Evolutionary conservation across 169 alveolate species (phyloP).

Genomic region (Theileria orientalis): DNA sequence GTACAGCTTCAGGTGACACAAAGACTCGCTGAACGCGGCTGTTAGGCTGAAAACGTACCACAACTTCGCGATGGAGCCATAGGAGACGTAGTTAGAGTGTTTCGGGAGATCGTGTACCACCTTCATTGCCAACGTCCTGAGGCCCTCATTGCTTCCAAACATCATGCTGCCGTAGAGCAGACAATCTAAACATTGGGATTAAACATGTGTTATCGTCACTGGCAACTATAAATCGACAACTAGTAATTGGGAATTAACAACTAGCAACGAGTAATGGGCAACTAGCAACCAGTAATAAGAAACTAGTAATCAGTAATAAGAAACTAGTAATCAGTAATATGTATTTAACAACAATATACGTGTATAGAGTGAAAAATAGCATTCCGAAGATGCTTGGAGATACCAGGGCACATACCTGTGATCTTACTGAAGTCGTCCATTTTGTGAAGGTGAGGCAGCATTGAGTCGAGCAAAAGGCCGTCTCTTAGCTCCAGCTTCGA

Average conservation of each 20-base stretch:
- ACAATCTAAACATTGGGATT: not conserved
- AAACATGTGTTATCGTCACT: too few relatives aligned
- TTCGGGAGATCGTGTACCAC: not conserved
- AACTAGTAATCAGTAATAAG: not conserved
- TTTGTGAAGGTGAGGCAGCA: slow-evolving; percentile 38
- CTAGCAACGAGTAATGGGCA: too few relatives aligned
- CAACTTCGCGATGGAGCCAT: not conserved
- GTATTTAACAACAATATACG: not conserved
- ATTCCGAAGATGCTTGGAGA: too few relatives aligned
- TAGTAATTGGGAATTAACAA: too few relatives aligned
- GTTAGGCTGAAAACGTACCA: slow-evolving; percentile 1
- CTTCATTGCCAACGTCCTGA: not conserved
- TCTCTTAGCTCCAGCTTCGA: slow-evolving; percentile 23
- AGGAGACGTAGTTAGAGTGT: not conserved
- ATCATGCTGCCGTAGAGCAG: slow-evolving; percentile 1
- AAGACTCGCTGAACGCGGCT: slow-evolving; percentile 33
- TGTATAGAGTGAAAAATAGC: not conserved
- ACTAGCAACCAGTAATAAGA: not conserved
- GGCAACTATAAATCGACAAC: too few relatives aligned
- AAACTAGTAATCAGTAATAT: not conserved
- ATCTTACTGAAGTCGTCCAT: slow-evolving; percentile 23
- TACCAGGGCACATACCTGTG: slow-evolving; percentile 34
- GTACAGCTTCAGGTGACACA: slow-evolving; percentile 30
- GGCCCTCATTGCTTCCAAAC: not conserved
- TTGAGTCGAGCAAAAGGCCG: slow-evolving; percentile 13